Conservation (phyloP, 805 yeast species). For the Yarrowia sp. region DNA sequence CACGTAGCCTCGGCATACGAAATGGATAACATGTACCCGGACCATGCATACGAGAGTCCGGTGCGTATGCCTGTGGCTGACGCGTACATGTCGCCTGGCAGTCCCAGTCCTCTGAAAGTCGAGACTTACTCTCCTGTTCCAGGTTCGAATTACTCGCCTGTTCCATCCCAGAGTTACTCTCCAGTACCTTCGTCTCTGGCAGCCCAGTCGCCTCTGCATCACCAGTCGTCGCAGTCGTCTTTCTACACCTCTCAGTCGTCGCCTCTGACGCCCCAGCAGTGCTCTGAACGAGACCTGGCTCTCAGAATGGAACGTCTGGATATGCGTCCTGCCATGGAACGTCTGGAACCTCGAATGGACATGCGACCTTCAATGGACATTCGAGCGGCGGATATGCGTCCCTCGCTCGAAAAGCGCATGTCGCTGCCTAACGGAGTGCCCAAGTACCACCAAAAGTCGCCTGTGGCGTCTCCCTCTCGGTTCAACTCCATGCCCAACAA, state of each 20-base stretch:
- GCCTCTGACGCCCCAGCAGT: conserved; percentile 5
- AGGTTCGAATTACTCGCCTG: not conserved
- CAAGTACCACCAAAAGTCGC: conserved; percentile 14
- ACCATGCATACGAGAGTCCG: conserved; percentile 16
- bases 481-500: conserved; percentile 38
- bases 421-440: conserved; percentile 22
- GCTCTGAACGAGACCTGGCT: conserved; percentile 12
- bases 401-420: conserved; percentile 22
- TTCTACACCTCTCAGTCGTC: not conserved
- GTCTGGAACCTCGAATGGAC: not conserved
- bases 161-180: not conserved
- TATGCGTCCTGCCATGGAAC: conserved; percentile 8
- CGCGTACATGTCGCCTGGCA: conserved; percentile 19
- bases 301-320: conserved; percentile 13
- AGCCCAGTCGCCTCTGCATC: conserved; percentile 1
- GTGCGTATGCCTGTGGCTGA: conserved; percentile 20
- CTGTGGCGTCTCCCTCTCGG: conserved; percentile 13
- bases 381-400: conserved; percentile 5
- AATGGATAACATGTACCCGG: conserved; percentile 17
- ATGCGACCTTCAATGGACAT: not conserved
- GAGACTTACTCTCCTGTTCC: not conserved
- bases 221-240: conserved; percentile 1
- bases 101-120: not conserved
- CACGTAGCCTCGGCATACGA: conserved; percentile 26
- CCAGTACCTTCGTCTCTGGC: too few species aligned